Base-by-base conservation (phyloP, 257 asterid species). In the Datura wrightii region DNA sequence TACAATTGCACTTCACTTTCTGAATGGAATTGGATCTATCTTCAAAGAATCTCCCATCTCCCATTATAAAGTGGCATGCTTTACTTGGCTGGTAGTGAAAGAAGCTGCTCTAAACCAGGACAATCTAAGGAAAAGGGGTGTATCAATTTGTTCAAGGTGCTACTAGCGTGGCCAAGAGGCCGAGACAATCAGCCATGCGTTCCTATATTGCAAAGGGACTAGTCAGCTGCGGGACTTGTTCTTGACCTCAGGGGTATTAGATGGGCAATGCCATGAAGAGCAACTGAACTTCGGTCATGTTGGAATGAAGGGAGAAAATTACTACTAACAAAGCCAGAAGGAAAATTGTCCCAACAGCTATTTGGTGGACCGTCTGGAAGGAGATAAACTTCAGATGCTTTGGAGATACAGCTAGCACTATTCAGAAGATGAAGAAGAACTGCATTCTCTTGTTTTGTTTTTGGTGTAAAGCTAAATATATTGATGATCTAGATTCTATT, bases 181-280 rank as follows among this genome's bases (percentile, higher is more conserved):
- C 5, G 5, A 65, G 14, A 67, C 34, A 8, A 39, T 16, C 8
- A 69, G 52, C 52, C 78, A 39, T 69, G 14, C 1, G 3, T 69
- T 69, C 52, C 52, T 39, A 69, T 15, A 16, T 15, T 7, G 52
- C 78, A 39, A 7, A 69, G 78, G 39, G 78, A 67, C 78, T 1
- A 67, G 52, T 67, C 78, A 67, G 41, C 52, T 69, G 52, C 16
- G 78, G 78, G 52, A 69, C 48, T 66, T 66, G 76, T 24, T 67
- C 31, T 24, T 15, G 37, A 37, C 76, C 50, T 37, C 24, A 37
- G 3, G 76, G 48, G 48, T 67, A 15, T 67, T 24, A 37, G 6
- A 67, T 13, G 48, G 74, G 24, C 50, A 67, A 37, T 67, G 24
- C 48, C 5, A 37, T 48, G 76, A 37, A 67, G 50, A 67, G 37